Base-by-base conservation (phyloP, 768 basidiomycete species). In the Ramaria sp. region DNA sequence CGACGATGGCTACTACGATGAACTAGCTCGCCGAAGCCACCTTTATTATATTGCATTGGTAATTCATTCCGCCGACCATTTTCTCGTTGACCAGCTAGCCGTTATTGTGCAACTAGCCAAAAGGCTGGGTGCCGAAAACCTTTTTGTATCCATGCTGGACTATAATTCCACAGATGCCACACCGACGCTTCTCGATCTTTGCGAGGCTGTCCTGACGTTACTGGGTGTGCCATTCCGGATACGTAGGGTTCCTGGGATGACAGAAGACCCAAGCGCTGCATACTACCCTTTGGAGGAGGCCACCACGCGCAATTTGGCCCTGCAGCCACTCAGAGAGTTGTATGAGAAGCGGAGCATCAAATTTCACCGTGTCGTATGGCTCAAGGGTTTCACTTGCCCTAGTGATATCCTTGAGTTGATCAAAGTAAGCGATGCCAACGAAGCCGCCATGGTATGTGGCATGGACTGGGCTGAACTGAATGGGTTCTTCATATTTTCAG, bases 381-480 rank as follows among this genome's bases (percentile, higher is more conserved):
- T 98, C 60, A 99, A 97, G 66, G 96, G 96, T 0, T 99, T 99
- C 69, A 97, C 96, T 0, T 99, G 96, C 67, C 96, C 96, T 1
- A 95, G 92, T 65, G 96, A 99, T 68, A 93, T 99, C 49, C 75
- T 99, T 52, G 96, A 99, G 71, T 95, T 89, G 22, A 83, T 98
- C 67, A 84, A 93, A 61, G 86, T 97, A 59, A 91, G 88, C 67
- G 78, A 87, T 62, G 79, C 80, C 33, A 99, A 98, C 66, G 82
- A 93, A 62, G 96, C 96, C 2, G 91, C 93, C 0, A 91, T 99
- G 91, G 92, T 97, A 1, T 98, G 96, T 66, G 95, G 94, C n/a
- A 98, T 98, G 95, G 96, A 99, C 66, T 99, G 96, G 96, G 95
- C 93, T 11, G 94, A 99, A 70, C 88, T 93, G 65, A 90, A 92